A percentile compares a stretch with the other conserved stretches of the same genome.
phyloP scores from a whole-genome alignment of 495 filamentous ascomycete genomes.

The Penicillium odoratum region DNA sequence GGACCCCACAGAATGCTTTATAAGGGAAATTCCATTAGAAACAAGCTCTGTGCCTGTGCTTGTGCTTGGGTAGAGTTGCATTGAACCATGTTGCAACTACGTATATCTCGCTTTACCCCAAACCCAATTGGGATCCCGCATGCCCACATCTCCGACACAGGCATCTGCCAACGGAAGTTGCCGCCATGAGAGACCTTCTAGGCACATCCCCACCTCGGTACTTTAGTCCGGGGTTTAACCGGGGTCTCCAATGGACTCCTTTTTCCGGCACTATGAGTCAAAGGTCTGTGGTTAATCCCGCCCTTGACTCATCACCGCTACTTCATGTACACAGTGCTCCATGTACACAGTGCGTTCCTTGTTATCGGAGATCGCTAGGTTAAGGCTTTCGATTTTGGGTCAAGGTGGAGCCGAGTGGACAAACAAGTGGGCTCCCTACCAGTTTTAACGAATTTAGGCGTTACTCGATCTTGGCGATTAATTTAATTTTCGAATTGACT shows the following conservation, averaged over 20 bases:
- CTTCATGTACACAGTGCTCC: neutral
- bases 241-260: neutral
- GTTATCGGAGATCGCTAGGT: neutral
- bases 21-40: neutral
- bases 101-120: neutral
- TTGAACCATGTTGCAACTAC: neutral
- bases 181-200: neutral
- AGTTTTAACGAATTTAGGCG: slow-evolving; percentile 7
- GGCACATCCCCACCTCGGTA: neutral
- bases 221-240: slow-evolving; percentile 6
- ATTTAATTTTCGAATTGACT: neutral
- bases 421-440: neutral
- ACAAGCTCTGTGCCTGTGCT: neutral
- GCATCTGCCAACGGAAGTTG: slow-evolving; percentile 1
- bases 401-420: slow-evolving; percentile 13
- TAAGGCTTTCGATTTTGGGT: neutral
- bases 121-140: slow-evolving; percentile 1
- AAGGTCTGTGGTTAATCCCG: neutral
- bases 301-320: slow-evolving; percentile 5
- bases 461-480: slow-evolving; percentile 2
- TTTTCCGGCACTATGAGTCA: neutral
- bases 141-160: neutral
- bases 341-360: too few species aligned
- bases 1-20: neutral
- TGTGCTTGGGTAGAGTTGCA: too few species aligned